A percentile compares a stretch with the other conserved stretches of the same genome.
These are phyloP conservation scores for Talaromyces nanjingensis DNA, from an alignment of 495 filamentous ascomycete genomes.

Conservation along the genomic window DNA sequence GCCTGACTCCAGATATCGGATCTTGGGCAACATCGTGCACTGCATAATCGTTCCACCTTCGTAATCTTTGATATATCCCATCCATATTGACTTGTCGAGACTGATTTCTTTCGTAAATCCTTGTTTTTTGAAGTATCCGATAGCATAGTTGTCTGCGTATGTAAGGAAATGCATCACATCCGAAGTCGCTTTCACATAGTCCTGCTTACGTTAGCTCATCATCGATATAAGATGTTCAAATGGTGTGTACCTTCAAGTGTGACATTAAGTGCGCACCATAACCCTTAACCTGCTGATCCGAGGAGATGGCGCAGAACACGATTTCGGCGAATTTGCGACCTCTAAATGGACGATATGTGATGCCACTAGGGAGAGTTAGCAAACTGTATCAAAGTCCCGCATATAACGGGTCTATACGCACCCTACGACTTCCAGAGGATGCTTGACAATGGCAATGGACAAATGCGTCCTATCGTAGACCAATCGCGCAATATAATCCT, in stretches of 20 bases:
- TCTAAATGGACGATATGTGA: constrained; percentile 95
- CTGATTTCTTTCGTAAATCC: constrained; percentile 99
- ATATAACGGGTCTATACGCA: constrained; percentile 11
- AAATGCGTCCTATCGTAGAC: constrained; percentile 96
- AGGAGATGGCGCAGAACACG: constrained; percentile 96
- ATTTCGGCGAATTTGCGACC: constrained; percentile 93
- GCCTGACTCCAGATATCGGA: constrained; percentile 89
- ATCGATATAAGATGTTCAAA: background rate
- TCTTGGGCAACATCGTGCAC: constrained; percentile 91
- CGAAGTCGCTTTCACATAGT: constrained; percentile 95
- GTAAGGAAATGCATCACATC: constrained; percentile 98
- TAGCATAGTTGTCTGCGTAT: constrained; percentile 98
- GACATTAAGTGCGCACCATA: constrained; percentile 98
- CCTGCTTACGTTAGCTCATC: constrained; percentile 31
- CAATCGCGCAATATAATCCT: constrained; percentile 94
- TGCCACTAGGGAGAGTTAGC: constrained; percentile 52
- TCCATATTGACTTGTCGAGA: constrained; percentile 83
- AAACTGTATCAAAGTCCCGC: background rate
- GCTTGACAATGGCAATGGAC: constrained; percentile 95
- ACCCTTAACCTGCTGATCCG: constrained; percentile 96
- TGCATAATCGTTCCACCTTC: constrained; percentile 99
- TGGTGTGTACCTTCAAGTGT: constrained; percentile 65
- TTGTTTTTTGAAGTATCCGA: constrained; percentile 99
- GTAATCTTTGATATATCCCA: constrained; percentile 99
- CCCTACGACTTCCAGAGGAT: constrained; percentile 88